Percentiles rank a stretch among this genome's conserved stretches.
These are phyloP conservation scores for Pelargonium cotyledonis DNA, from an alignment of 441 rosid genomes.

Conservation along the genomic window DNA sequence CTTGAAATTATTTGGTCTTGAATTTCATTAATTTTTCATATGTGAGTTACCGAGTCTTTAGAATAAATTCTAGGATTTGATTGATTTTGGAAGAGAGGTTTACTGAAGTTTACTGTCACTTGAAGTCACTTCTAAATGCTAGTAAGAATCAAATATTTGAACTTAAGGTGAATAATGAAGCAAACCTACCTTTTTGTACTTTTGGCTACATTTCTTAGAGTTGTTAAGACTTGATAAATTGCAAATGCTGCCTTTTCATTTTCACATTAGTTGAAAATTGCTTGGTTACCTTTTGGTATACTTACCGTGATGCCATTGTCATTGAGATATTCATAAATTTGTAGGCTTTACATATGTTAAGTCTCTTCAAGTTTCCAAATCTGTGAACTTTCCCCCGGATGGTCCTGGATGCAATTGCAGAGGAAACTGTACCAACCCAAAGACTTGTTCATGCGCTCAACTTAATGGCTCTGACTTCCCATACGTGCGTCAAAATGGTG, in stretches of 20 bases:
- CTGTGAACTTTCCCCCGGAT: conserved; percentile 29
- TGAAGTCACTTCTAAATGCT: too few species aligned
- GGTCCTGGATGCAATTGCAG: conserved; percentile 43
- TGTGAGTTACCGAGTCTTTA: too few species aligned
- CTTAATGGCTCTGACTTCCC: conserved; percentile 52
- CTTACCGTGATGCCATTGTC: neutral
- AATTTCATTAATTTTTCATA: too few species aligned
- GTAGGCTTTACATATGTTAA: conserved; percentile 42
- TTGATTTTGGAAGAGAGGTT: too few species aligned
- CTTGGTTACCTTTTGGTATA: neutral
- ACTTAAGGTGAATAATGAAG: too few species aligned
- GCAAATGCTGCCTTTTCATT: neutral
- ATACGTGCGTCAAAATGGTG: conserved; percentile 40
- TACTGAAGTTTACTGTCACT: too few species aligned
- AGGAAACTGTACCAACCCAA: conserved; percentile 38
- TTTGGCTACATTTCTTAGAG: neutral
- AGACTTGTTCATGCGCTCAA: conserved; percentile 45
- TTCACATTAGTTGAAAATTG: neutral
- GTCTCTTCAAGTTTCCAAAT: conserved; percentile 29
- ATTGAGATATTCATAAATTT: conserved; percentile 17
- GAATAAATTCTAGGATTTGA: too few species aligned
- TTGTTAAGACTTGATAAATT: neutral
- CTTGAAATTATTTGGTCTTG: too few species aligned
- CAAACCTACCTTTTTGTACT: neutral
- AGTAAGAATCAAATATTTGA: too few species aligned